A percentile compares a stretch with the other conserved stretches of the same genome.
Conservation (phyloP, 148 eudicot genomes). For the Fagopyrum tataricum region DNA sequence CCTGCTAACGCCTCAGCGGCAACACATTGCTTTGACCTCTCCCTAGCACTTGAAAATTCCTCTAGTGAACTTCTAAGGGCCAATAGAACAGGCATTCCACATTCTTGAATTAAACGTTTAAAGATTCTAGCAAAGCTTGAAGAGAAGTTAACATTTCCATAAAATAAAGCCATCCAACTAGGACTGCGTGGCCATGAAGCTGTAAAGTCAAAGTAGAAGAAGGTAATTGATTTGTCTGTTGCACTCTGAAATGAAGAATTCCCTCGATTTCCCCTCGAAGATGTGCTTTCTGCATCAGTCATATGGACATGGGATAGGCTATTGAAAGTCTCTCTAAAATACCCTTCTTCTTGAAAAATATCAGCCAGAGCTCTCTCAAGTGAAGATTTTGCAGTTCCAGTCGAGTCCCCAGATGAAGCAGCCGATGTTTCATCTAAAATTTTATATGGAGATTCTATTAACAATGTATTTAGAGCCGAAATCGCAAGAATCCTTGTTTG, state of each 20-base stretch:
- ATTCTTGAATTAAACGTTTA: constrained; percentile 91
- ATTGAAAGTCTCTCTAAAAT: constrained; percentile 72
- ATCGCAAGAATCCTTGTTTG: constrained; percentile 95
- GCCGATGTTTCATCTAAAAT: constrained; percentile 31
- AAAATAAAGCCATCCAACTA: constrained; percentile 88
- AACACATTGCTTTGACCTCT: constrained; percentile 97
- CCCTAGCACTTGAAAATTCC: constrained; percentile 77
- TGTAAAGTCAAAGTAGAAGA: constrained; percentile 92
- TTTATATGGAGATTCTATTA: constrained; percentile 92
- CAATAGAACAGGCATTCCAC: constrained; percentile 71
- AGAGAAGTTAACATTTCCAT: constrained; percentile 94
- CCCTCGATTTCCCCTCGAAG: constrained; percentile 63
- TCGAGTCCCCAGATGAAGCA: constrained; percentile 26
- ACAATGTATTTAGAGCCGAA: constrained; percentile 86
- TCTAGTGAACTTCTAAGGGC: constrained; percentile 58
- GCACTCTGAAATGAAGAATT: constrained; percentile 74
- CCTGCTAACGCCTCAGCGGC: constrained; percentile 98
- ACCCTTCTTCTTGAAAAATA: constrained; percentile 89
- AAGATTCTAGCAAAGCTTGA: constrained; percentile 91
- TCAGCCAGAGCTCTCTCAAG: constrained; percentile 65
- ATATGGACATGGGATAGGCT: constrained; percentile 94
- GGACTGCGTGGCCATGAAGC: constrained; percentile 99
- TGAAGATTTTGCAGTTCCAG: constrained; percentile 49
- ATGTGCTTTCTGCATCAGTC: constrained; percentile 59
- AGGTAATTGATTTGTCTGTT: constrained; percentile 95